A percentile compares a stretch with the other conserved stretches of the same genome.
phyloP scores from a whole-genome alignment of 768 basidiomycete species.

The Collybia sp. region DNA sequence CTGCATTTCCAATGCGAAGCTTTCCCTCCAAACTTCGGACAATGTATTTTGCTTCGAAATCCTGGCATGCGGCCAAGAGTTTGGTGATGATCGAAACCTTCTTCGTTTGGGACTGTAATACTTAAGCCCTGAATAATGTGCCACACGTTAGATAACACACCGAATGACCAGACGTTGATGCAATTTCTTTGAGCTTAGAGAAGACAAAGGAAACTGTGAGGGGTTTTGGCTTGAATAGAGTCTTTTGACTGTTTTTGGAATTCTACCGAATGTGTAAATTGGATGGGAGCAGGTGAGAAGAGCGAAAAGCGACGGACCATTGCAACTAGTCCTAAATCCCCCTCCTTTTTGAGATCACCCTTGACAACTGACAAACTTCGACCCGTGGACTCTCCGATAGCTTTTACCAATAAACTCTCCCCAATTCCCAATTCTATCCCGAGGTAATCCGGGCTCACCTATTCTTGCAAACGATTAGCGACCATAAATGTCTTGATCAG shows the following conservation, averaged over 20 bases:
- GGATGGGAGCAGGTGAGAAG: constrained; percentile 1
- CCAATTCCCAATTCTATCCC: constrained; percentile 96
- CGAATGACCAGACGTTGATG: constrained; percentile 76
- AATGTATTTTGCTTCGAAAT: constrained; percentile 92
- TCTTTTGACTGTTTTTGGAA: constrained; percentile 90
- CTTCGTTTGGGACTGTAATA: constrained; percentile 81
- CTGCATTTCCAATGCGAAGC: constrained; percentile 94
- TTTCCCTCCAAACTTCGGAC: constrained; percentile 96
- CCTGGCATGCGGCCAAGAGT: constrained; percentile 88
- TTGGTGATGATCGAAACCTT: constrained; percentile 96
- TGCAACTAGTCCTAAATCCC: constrained; percentile 95
- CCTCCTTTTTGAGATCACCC: constrained; percentile 89
- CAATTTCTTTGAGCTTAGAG: constrained; percentile 86
- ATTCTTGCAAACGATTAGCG: constrained; percentile 8
- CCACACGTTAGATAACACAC: constrained; percentile 29
- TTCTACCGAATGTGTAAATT: constrained; percentile 42
- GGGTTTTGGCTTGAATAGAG: constrained; percentile 90
- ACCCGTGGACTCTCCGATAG: constrained; percentile 94
- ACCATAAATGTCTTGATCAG: background rate
- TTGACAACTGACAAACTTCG: constrained; percentile 79
- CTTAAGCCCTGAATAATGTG: constrained; percentile 5
- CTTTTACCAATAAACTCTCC: constrained; percentile 90
- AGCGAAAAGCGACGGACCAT: constrained; percentile 49
- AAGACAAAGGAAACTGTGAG: constrained; percentile 89
- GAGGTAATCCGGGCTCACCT: constrained; percentile 94